Evolutionary conservation across 1,139 yeast genomes (phyloP), one percentile per base, ranked within the genome.

Genomic region (Entelexis sorbosivorans): DNA sequence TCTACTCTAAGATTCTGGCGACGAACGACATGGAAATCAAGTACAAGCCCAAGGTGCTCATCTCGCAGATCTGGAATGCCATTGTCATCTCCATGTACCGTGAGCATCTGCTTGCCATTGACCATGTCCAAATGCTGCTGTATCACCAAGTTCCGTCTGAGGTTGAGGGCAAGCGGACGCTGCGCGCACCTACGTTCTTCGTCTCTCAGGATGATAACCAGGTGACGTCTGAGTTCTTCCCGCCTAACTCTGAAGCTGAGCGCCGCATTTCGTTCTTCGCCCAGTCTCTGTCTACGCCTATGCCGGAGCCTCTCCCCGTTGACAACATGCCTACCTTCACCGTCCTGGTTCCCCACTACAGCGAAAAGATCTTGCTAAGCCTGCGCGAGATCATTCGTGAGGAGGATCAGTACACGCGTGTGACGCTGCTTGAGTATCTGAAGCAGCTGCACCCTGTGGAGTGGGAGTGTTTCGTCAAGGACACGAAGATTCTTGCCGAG

Each of bases 251-350:
- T 48, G 98, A 91, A 71, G 98, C 98, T 58, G 98, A 91, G 73
- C 87, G 98, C 75, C 93, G 98, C 79, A 88, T 91, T 63, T 86
- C 96, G 53, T 91, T 91, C 82, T 91, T 91, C 72, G 98, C 98
- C 54, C 98, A 91, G 72, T 89, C 97, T 24, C 76, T 91, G 70
- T 94, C 98, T 50, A 91, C 97, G 55, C 98, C 98, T 60, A 89
- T 91, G 63, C 95, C 95, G 58, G 97, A 91, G 72, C 97, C 98
- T 56, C 76, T 91, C 64, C 98, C 98, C 38, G 96, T 91, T 61
- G 98, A 91, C 71, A 91, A 91, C 74, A 91, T 91, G 98, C 98
- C 98, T 57, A 91, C 97, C 13, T 91, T 91, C 69, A 88, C 97
- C 49, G 98, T 91, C 50, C 77, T 91, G 73, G 89, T 95, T 63